A percentile compares a stretch with the other conserved stretches of the same genome.
phyloP scores from a whole-genome alignment of 768 basidiomycete species.

The Ramaria sp. region DNA sequence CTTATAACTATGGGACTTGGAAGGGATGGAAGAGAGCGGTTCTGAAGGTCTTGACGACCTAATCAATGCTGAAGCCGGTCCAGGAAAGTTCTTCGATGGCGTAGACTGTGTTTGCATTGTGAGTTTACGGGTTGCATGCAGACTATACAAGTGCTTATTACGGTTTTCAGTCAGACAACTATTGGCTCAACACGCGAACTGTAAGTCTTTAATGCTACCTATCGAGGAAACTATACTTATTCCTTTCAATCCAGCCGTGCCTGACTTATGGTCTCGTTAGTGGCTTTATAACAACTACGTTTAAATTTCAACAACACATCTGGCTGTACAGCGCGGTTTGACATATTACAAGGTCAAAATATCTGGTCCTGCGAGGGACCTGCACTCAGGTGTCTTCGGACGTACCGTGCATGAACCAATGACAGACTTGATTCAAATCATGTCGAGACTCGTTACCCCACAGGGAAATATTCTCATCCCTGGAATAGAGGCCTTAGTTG shows the following conservation, averaged over 20 bases:
- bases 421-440: slow-evolving; percentile 79
- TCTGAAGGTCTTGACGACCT: slow-evolving; percentile 86
- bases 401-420: slow-evolving; percentile 82
- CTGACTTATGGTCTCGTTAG: slow-evolving; percentile 68
- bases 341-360: slow-evolving; percentile 78
- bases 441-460: slow-evolving; percentile 75
- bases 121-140: slow-evolving; percentile 17
- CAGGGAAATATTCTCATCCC: slow-evolving; percentile 81
- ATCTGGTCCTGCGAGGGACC: slow-evolving; percentile 73
- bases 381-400: slow-evolving; percentile 87
- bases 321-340: slow-evolving; percentile 48
- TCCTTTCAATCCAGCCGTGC: slow-evolving; percentile 29
- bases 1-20: not conserved
- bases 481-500: slow-evolving; percentile 79
- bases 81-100: slow-evolving; percentile 67
- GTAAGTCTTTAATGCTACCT: slow-evolving; percentile 6
- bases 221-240: not conserved
- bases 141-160: not conserved
- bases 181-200: slow-evolving; percentile 84
- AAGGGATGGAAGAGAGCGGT: slow-evolving; percentile 88
- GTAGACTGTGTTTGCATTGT: slow-evolving; percentile 93
- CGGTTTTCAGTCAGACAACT: slow-evolving; percentile 70
- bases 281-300: not conserved
- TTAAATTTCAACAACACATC: not conserved
- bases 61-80: slow-evolving; percentile 63